Evolutionary conservation across 2,329 filamentous ascomycete genomes (phyloP).

Genomic region (Fusarium nurragi): DNA sequence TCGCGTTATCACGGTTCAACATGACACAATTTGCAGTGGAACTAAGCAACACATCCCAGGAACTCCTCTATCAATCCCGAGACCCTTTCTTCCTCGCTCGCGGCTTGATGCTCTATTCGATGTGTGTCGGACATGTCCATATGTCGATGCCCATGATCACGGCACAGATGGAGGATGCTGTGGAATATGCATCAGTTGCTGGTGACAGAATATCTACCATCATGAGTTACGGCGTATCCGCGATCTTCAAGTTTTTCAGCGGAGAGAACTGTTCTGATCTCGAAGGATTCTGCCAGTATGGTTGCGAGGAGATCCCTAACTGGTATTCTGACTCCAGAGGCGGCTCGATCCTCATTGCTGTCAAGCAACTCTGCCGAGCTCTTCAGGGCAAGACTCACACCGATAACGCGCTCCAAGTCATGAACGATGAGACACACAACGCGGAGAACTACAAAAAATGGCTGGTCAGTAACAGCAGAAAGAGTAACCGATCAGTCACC

Average conservation of each 20-base stretch:
- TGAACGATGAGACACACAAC: slow-evolving; percentile 75
- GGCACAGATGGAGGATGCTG: slow-evolving; percentile 68
- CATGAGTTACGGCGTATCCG: slow-evolving; percentile 74
- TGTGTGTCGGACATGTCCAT: slow-evolving; percentile 76
- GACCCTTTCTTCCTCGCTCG: slow-evolving; percentile 74
- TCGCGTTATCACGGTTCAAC: slow-evolving; percentile 75
- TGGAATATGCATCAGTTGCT: slow-evolving; percentile 72
- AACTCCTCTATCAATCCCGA: slow-evolving; percentile 69
- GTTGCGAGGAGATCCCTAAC: slow-evolving; percentile 77
- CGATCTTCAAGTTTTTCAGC: slow-evolving; percentile 73
- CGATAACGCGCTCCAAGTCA: slow-evolving; percentile 62
- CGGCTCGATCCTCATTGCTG: slow-evolving; percentile 72
- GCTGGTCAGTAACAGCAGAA: slow-evolving; percentile 61
- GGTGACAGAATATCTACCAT: slow-evolving; percentile 78
- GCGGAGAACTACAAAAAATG: slow-evolving; percentile 67
- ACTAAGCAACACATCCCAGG: slow-evolving; percentile 69
- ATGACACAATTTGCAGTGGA: slow-evolving; percentile 75
- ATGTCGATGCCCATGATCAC: slow-evolving; percentile 68
- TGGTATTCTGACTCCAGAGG: slow-evolving; percentile 78
- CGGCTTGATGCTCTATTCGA: slow-evolving; percentile 73
- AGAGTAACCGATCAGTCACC: slow-evolving; percentile 70
- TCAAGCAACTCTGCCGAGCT: slow-evolving; percentile 73
- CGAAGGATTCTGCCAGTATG: slow-evolving; percentile 75
- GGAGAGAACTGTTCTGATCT: slow-evolving; percentile 75
- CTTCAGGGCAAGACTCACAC: slow-evolving; percentile 77